phyloP scores from a whole-genome alignment of 1,139 yeast species.

The Zygoascus meyerae region DNA sequence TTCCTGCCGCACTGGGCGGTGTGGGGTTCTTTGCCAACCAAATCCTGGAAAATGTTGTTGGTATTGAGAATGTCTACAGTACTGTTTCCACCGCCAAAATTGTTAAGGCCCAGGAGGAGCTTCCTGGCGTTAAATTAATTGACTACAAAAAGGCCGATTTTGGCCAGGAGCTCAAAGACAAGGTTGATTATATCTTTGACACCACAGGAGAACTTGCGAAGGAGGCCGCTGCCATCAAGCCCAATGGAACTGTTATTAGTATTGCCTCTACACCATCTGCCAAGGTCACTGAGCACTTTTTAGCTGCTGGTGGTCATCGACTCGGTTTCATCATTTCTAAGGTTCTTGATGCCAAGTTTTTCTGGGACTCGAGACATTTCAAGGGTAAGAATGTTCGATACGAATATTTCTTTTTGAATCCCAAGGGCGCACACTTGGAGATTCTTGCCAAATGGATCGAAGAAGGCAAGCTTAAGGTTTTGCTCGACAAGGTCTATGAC shows the following conservation, averaged over 20 bases:
- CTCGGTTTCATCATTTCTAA: not conserved
- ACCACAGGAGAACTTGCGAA: constrained; percentile 12
- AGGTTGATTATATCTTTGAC: constrained; percentile 11
- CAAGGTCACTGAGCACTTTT: not conserved
- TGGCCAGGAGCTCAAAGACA: constrained; percentile 4
- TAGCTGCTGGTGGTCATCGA: not conserved
- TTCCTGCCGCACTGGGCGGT: constrained; percentile 14
- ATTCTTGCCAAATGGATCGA: constrained; percentile 10
- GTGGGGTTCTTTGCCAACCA: constrained; percentile 11
- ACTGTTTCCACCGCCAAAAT: constrained; percentile 13
- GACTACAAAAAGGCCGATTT: constrained; percentile 12
- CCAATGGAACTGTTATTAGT: constrained; percentile 4
- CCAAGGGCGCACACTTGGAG: constrained; percentile 1
- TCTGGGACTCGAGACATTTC: constrained; percentile 7
- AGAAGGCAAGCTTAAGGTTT: constrained; percentile 10
- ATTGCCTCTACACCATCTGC: constrained; percentile 11
- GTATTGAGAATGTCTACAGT: constrained; percentile 9
- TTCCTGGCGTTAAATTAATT: constrained; percentile 11
- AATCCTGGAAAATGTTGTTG: constrained; percentile 8
- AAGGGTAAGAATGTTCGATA: constrained; percentile 6
- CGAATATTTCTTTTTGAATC: constrained; percentile 5
- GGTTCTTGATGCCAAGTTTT: not conserved
- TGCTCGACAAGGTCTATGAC: constrained; percentile 11
- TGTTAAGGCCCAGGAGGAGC: constrained; percentile 8
- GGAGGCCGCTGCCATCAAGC: constrained; percentile 11